phyloP scores from a whole-genome alignment of 2,329 filamentous ascomycete genomes.

The Botrytis byssoidea region DNA sequence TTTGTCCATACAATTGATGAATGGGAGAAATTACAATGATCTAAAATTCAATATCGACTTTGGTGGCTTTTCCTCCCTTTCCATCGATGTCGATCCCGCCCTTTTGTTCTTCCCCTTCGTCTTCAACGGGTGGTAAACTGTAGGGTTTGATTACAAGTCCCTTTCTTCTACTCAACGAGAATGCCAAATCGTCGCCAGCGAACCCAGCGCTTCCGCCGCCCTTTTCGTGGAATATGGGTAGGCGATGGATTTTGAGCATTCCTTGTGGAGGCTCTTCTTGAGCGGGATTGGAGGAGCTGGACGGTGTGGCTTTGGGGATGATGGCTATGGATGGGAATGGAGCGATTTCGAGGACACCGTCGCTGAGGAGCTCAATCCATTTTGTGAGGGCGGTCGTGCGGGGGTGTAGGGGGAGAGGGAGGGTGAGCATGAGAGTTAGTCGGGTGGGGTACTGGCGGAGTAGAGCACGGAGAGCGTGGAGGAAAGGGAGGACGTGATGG shows the following conservation, averaged over 20 bases:
- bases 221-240: conserved; percentile 84
- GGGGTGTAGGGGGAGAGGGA: conserved; percentile 79
- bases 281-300: conserved; percentile 52
- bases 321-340: conserved; percentile 60
- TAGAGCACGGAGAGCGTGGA: conserved; percentile 74
- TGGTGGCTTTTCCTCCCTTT: conserved; percentile 36
- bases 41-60: conserved; percentile 40
- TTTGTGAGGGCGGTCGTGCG: conserved; percentile 72
- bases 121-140: conserved; percentile 82
- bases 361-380: conserved; percentile 81
- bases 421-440: conserved; percentile 69
- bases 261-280: conserved; percentile 79
- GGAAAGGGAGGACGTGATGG: conserved; percentile 71
- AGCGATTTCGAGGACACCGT: conserved; percentile 84
- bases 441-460: conserved; percentile 65
- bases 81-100: conserved; percentile 34
- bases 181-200: conserved; percentile 82
- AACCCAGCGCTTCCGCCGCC: conserved; percentile 73
- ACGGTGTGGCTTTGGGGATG: conserved; percentile 45
- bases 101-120: conserved; percentile 44
- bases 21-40: not conserved
- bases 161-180: conserved; percentile 75
- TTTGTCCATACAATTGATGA: not conserved
- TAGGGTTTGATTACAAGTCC: conserved; percentile 86
- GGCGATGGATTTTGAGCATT: conserved; percentile 75